Base-by-base conservation (phyloP, 441 rosid genomes). In the Erodium moschatum region DNA sequence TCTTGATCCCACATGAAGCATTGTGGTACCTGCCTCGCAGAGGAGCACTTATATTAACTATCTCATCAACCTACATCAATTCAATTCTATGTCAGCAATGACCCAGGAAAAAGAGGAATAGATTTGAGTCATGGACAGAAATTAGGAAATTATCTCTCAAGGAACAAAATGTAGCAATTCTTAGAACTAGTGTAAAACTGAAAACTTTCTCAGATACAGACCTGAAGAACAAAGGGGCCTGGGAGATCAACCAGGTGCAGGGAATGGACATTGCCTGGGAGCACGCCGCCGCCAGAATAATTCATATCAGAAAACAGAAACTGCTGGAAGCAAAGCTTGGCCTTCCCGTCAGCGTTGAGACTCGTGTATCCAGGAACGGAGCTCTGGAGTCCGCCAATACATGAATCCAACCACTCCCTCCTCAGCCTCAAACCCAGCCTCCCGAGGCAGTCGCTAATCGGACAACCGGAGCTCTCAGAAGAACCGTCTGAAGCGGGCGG, bases 201-300 rank as follows among this genome's bases (percentile, higher is more conserved):
- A 42, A 21, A 38, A 20, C 10, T 21, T 9, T 5, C 1, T 33
- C n/a, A 11, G 5, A 56, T 27, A 33, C 44, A 16, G 69, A 90
- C 96, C 96, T 89, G 96, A 77, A 89, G 79, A 65, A 91, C 91
- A 65, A 87, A 89, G 0, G 97, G 98, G 16, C 98, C 98, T n/a
- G 89, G 58, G 68, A 94, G 91, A 77, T 89, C 86, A 52, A 82
- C 88, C 70, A 80, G 86, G 67, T 86, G 87, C 93, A 91, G 76
- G 10, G 94, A 81, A 54, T 71, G 81, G 42, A 91, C 86, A 76
- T 84, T 81, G 20, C 72, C 79, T 0, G 97, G 97, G 76, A 91
- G 97, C 79, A 86, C 73, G 20, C 91, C 98, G 1, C 85, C 85
- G 44, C 97, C 97, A 5, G 80, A 83, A 64, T 70, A 61, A 76